These are phyloP conservation scores for Aspergillus aculeatus DNA, from an alignment of 2,329 filamentous ascomycete genomes.

Conservation along the genomic window DNA sequence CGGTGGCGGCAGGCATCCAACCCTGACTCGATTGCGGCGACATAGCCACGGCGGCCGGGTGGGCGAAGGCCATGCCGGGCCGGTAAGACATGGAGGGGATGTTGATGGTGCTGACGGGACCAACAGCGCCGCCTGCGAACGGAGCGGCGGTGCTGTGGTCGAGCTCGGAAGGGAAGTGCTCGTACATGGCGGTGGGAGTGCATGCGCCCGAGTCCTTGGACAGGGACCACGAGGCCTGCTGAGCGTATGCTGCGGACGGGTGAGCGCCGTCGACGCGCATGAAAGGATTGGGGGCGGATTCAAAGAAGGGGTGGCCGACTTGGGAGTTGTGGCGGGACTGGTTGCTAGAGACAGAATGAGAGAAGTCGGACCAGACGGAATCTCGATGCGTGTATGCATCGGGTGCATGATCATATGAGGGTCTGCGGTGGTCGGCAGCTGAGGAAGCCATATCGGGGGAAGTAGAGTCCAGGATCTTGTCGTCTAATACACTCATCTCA, in stretches of 20 bases:
- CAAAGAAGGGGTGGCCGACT: conserved; percentile 49
- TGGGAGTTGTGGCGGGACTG: conserved; percentile 44
- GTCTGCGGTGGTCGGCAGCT: conserved; percentile 42
- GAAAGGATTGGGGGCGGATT: conserved; percentile 59
- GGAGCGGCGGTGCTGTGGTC: conserved; percentile 46
- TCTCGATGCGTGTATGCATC: conserved; percentile 55
- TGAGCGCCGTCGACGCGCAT: conserved; percentile 58
- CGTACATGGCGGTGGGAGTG: conserved; percentile 71
- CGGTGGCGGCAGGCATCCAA: conserved; percentile 50
- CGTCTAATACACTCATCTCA: conserved; percentile 53
- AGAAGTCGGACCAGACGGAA: conserved; percentile 51
- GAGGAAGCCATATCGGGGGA: conserved; percentile 51
- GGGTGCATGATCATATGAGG: conserved; percentile 49
- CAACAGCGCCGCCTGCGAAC: conserved; percentile 44
- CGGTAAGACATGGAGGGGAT: conserved; percentile 45
- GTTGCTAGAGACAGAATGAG: conserved; percentile 42
- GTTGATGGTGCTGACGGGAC: conserved; percentile 40
- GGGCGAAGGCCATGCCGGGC: conserved; percentile 52
- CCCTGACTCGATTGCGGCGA: conserved; percentile 64
- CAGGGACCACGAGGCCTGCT: conserved; percentile 61
- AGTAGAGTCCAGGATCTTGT: conserved; percentile 52
- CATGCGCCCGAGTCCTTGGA: conserved; percentile 66
- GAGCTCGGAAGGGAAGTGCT: conserved; percentile 58
- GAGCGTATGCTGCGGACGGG: conserved; percentile 43
- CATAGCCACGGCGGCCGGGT: conserved; percentile 52